A percentile compares a stretch with the other conserved stretches of the same genome.
Evolutionary conservation across 129 eudicot genomes (phyloP).

Genomic region (Helichrysum umbraculigerum): DNA sequence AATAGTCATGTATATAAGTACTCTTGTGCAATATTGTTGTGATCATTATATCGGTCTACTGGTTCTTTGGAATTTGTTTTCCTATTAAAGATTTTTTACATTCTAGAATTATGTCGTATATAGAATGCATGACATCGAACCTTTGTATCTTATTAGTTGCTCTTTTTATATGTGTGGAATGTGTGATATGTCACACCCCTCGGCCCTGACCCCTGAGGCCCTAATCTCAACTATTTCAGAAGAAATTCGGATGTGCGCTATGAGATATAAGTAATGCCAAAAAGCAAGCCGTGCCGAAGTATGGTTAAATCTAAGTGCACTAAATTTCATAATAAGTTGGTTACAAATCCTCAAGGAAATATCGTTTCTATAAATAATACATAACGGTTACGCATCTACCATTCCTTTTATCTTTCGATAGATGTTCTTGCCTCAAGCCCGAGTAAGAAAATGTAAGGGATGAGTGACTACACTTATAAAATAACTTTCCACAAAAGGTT

Average conservation of each 20-base stretch:
- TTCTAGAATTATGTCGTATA: not conserved
- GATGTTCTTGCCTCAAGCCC: not conserved
- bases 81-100: not conserved
- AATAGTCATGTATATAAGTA: not conserved
- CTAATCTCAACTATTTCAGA: not conserved
- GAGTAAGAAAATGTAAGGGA: not conserved
- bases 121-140: not conserved
- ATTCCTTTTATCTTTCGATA: not conserved
- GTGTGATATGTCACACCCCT: not conserved
- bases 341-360: not conserved
- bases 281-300: not conserved
- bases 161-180: not conserved
- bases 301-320: not conserved
- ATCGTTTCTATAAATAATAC: not conserved
- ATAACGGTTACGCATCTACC: not conserved
- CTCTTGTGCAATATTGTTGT: not conserved
- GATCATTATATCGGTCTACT: not conserved
- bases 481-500: constrained; percentile 1
- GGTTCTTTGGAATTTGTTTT: not conserved
- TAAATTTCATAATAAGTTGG: constrained; percentile 1
- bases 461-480: not conserved
- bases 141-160: not conserved
- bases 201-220: not conserved
- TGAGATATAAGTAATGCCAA: constrained; percentile 2
- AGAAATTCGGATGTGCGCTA: not conserved